Evolutionary conservation across 2,329 filamentous ascomycete species (phyloP).

Genomic region (Alternaria infectoria): DNA sequence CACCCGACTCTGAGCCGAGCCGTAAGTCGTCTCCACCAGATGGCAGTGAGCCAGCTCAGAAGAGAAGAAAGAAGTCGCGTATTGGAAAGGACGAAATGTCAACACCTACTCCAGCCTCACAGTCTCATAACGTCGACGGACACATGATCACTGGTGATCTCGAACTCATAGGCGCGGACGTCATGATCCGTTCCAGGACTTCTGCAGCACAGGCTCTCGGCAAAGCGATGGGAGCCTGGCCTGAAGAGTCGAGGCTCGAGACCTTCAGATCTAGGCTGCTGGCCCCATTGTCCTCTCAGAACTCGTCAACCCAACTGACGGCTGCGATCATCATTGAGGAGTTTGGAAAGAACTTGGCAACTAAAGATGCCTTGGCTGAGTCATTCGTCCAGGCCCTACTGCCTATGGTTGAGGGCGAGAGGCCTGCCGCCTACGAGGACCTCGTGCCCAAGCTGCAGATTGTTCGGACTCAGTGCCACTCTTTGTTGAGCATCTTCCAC

Average conservation of each 20-base stretch:
- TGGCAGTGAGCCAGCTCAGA: slow-evolving; percentile 64
- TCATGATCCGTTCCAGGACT: slow-evolving; percentile 87
- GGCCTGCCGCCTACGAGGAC: slow-evolving; percentile 84
- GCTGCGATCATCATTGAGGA: slow-evolving; percentile 87
- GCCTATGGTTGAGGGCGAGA: slow-evolving; percentile 78
- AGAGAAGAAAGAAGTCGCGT: slow-evolving; percentile 85
- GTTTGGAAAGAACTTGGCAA: slow-evolving; percentile 67
- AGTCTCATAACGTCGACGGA: slow-evolving; percentile 86
- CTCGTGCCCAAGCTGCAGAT: slow-evolving; percentile 89
- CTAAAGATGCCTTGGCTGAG: slow-evolving; percentile 58
- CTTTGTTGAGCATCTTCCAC: slow-evolving; percentile 87
- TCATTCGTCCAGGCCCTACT: slow-evolving; percentile 71
- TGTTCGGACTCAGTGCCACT: slow-evolving; percentile 88
- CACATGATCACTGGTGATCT: slow-evolving; percentile 98
- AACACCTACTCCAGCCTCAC: slow-evolving; percentile 64
- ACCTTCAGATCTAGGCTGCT: slow-evolving; percentile 71
- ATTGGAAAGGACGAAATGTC: slow-evolving; percentile 65
- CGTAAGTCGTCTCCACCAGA: slow-evolving; percentile 43
- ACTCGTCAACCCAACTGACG: slow-evolving; percentile 84
- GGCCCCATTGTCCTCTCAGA: slow-evolving; percentile 72
- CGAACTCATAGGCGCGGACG: slow-evolving; percentile 89
- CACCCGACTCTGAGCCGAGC: slow-evolving; percentile 35
- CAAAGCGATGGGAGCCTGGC: slow-evolving; percentile 78
- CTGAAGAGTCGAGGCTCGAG: slow-evolving; percentile 63
- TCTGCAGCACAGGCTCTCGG: slow-evolving; percentile 86